Evolutionary conservation across 306 rosid genomes (phyloP), one percentile per base, ranked within the genome.

Genomic region (Ziziphus jujuba): DNA sequence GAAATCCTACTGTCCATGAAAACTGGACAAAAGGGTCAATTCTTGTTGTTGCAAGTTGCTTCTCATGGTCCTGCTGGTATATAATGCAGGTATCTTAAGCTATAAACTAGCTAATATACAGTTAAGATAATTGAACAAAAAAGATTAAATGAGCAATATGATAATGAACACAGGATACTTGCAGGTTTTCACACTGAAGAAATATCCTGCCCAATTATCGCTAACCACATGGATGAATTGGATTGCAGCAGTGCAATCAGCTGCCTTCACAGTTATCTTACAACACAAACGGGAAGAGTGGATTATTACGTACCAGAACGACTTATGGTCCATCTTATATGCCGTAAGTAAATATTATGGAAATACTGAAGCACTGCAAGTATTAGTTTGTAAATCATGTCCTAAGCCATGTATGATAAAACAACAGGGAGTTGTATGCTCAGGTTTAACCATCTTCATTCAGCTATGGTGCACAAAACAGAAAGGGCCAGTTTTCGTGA

Each of bases 1-100:
- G 38, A 70, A 66, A 54, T 24, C 45, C 69, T 6, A 19, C 21
- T 20, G 69, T 48, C 66, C 90, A 65, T n/a, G 53, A 50, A 48
- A 69, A 72, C 64, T 69, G 85, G 83, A 66, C 71, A 12, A 77
- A 79, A 64, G 85, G 90, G 19, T 62, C 80, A 25, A 65, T 79
- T 52, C 75, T 82, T 45, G n/a, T 66, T 12, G 68, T 74, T 79
- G 75, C 71, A 47, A 79, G 83, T 65, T 82, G 81, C 74, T 36
- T 82, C 65, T 35, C 81, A 63, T 85, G 85, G 90, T 82, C 81
- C 34, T 12, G 65, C 17, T 71, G 77, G 80, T 82, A n/a, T 77
- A 61, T 79, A 60, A 33, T 74, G 79, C 85, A 85, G 85, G 90
- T 77, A 77, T 12, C 23, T 22, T 50, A 16, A n/a, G 55, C 55